Conservation (phyloP, 208 protist species). For the Leishmania braziliensis region DNA sequence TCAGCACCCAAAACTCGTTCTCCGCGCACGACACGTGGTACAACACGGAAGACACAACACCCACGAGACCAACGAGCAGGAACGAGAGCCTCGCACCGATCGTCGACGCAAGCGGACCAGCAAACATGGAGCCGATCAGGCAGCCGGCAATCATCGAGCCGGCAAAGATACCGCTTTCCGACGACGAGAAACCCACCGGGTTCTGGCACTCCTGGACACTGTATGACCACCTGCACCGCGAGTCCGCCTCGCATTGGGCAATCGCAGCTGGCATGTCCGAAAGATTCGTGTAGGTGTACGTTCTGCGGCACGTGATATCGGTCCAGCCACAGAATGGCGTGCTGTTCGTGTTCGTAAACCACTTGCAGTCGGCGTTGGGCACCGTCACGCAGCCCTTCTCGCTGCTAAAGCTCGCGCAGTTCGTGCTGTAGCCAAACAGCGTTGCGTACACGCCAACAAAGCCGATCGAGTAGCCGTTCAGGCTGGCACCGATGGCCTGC, state of each 20-base stretch:
- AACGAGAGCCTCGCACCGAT: conserved; percentile 45
- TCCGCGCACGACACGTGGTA: conserved; percentile 29
- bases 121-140: conserved; percentile 49
- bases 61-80: conserved; percentile 41
- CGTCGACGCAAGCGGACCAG: conserved; percentile 31
- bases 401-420: conserved; percentile 51
- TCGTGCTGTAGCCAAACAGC: conserved; percentile 57
- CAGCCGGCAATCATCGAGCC: conserved; percentile 59
- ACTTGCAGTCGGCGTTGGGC: conserved; percentile 59
- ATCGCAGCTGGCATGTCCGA: not conserved
- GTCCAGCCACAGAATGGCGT: conserved; percentile 42
- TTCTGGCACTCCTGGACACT: conserved; percentile 47
- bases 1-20: conserved; percentile 52
- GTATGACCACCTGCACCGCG: conserved; percentile 62
- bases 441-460: conserved; percentile 76
- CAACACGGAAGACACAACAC: conserved; percentile 36
- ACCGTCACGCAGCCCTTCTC: conserved; percentile 43
- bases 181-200: conserved; percentile 41
- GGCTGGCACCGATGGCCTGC: conserved; percentile 41
- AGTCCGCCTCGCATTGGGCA: conserved; percentile 30
- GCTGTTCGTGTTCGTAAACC: conserved; percentile 15
- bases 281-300: conserved; percentile 9
- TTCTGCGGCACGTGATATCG: conserved; percentile 32
- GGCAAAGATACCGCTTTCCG: conserved; percentile 52
- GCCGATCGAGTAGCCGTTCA: conserved; percentile 79